phyloP scores from a whole-genome alignment of 2,329 filamentous ascomycete genomes.

The Talaromyces sp. region DNA sequence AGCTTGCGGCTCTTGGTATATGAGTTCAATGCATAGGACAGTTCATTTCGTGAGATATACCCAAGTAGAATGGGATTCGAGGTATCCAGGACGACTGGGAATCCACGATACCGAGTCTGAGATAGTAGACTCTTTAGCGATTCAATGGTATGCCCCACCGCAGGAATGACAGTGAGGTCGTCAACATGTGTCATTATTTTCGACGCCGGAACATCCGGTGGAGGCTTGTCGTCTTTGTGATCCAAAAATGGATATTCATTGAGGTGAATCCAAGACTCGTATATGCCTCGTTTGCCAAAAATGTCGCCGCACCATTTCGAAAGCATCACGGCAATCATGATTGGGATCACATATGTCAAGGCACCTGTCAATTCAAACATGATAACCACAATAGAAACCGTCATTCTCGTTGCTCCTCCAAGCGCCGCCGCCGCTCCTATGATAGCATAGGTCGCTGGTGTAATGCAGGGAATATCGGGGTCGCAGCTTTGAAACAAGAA shows the following conservation, averaged over 20 bases:
- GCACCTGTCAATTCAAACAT: conserved; percentile 99
- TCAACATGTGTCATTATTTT: conserved; percentile 91
- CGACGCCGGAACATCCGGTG: conserved; percentile 79
- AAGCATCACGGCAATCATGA: conserved; percentile 98
- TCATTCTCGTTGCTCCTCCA: conserved; percentile 90
- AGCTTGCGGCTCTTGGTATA: conserved; percentile 54
- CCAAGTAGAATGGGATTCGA: conserved; percentile 76
- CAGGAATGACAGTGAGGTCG: conserved; percentile 82
- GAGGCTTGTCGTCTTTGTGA: conserved; percentile 71
- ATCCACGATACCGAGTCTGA: conserved; percentile 77
- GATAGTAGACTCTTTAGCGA: conserved; percentile 67
- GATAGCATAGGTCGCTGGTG: conserved; percentile 92
- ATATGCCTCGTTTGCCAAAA: conserved; percentile 87
- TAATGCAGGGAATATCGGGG: conserved; percentile 82
- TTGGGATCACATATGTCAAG: conserved; percentile 91
- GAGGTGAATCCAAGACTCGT: conserved; percentile 96
- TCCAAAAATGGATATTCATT: conserved; percentile 95
- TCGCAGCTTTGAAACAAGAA: conserved; percentile 77
- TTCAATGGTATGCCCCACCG: conserved; percentile 80
- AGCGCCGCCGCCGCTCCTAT: conserved; percentile 93
- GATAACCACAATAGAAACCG: conserved; percentile 96
- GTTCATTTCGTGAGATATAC: conserved; percentile 89
- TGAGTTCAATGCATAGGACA: conserved; percentile 71
- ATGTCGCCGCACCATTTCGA: conserved; percentile 98
- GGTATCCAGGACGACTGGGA: conserved; percentile 79